Percentiles rank a stretch among this genome's conserved stretches.
Evolutionary conservation across 2,329 filamentous ascomycete genomes (phyloP).

Genomic region (Cercospora sojina): DNA sequence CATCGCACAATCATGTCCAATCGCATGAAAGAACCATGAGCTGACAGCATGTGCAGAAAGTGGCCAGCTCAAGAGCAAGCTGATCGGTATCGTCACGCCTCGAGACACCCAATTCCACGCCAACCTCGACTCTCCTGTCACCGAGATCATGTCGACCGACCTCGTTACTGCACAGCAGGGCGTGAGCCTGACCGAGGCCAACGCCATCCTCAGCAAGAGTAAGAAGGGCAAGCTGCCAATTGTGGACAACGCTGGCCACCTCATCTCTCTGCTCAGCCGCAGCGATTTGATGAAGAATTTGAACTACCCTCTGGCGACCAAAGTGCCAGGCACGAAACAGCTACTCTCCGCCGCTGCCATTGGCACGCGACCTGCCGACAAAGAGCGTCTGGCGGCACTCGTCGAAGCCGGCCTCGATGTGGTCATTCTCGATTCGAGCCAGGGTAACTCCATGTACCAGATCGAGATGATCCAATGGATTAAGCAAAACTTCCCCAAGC

Average conservation of each 20-base stretch:
- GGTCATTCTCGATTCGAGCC: slow-evolving; percentile 91
- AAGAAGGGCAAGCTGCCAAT: slow-evolving; percentile 77
- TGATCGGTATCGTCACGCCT: slow-evolving; percentile 95
- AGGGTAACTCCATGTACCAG: slow-evolving; percentile 98
- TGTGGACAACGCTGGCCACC: slow-evolving; percentile 50
- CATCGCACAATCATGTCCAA: neutral
- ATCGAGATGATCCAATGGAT: slow-evolving; percentile 97
- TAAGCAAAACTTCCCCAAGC: slow-evolving; percentile 78
- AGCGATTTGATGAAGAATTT: slow-evolving; percentile 99
- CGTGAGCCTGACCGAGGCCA: slow-evolving; percentile 82
- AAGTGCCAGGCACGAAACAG: slow-evolving; percentile 96
- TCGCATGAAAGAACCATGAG: neutral
- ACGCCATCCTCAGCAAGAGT: slow-evolving; percentile 86
- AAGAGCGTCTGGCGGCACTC: slow-evolving; percentile 77
- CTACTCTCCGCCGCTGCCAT: slow-evolving; percentile 93
- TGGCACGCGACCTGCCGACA: slow-evolving; percentile 92
- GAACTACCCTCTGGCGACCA: slow-evolving; percentile 93
- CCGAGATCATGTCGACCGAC: slow-evolving; percentile 92
- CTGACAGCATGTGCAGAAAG: slow-evolving; percentile 61
- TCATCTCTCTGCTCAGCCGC: slow-evolving; percentile 81
- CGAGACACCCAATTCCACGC: slow-evolving; percentile 97
- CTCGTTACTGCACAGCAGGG: slow-evolving; percentile 83
- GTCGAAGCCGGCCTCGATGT: slow-evolving; percentile 95
- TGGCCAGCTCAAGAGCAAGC: slow-evolving; percentile 90
- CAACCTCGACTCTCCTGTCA: slow-evolving; percentile 68